These are phyloP conservation scores for Cladosporium oxysporum DNA, from an alignment of 2,329 filamentous ascomycete genomes.

Conservation along the genomic window DNA sequence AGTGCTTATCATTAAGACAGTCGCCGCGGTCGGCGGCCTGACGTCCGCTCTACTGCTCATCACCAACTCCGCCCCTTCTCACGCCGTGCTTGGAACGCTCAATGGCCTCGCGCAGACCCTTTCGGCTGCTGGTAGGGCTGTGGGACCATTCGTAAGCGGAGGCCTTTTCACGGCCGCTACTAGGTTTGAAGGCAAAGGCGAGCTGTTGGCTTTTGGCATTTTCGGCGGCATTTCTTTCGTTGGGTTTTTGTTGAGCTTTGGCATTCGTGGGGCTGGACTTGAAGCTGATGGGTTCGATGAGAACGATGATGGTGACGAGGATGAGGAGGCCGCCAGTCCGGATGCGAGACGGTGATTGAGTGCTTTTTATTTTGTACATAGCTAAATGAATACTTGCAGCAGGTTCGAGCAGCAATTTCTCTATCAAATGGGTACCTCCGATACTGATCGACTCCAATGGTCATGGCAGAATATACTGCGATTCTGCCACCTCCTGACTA, in stretches of 20 bases:
- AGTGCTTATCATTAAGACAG: conserved; percentile 83
- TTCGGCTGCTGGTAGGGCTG: conserved; percentile 83
- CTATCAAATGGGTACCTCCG: too few relatives aligned
- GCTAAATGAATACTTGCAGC: background rate
- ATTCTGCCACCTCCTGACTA: too few relatives aligned
- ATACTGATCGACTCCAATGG: too few relatives aligned
- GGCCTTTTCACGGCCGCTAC: conserved; percentile 80
- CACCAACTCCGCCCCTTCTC: conserved; percentile 86
- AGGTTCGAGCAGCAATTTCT: too few relatives aligned
- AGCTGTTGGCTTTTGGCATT: conserved; percentile 80
- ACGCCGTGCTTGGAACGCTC: conserved; percentile 81
- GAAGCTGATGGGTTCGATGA: conserved; percentile 60
- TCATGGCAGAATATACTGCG: too few relatives aligned
- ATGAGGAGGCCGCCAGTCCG: conserved; percentile 32
- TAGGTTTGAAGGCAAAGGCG: conserved; percentile 74
- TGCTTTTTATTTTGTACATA: background rate
- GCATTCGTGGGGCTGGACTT: conserved; percentile 65
- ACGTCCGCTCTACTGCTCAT: conserved; percentile 89
- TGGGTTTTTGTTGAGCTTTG: conserved; percentile 77
- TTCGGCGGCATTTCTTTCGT: conserved; percentile 81
- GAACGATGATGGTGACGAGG: conserved; percentile 29
- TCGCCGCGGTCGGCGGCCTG: conserved; percentile 84
- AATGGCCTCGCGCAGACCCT: conserved; percentile 94
- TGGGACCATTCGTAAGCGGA: conserved; percentile 86
- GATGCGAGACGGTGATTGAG: background rate